Evolutionary conservation across 352 stramenopile genomes (phyloP).

Genomic region (Globisporangium alternatum): DNA sequence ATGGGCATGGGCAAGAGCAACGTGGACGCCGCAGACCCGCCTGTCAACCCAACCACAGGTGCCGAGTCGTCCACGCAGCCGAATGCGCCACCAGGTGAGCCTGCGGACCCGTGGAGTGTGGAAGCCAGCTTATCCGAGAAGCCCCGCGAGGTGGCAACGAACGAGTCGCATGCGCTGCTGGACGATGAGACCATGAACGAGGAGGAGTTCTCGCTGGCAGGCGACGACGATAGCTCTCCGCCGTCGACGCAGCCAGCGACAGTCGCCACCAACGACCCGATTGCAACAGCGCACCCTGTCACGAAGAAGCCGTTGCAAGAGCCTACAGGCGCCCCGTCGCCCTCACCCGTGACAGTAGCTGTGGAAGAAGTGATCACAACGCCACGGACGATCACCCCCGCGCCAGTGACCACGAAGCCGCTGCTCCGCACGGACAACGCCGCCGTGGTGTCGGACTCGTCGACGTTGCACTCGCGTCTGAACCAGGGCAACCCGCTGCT

Average conservation of each 20-base stretch:
- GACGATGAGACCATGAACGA: neutral
- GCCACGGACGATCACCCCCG: neutral
- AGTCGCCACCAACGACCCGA: neutral
- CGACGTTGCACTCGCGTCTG: constrained; percentile 23
- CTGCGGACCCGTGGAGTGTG: neutral
- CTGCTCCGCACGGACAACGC: constrained; percentile 31
- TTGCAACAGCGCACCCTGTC: neutral
- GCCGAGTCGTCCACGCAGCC: neutral
- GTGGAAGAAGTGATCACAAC: neutral
- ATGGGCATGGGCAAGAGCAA: neutral
- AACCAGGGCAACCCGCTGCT: constrained; percentile 47
- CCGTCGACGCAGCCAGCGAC: neutral
- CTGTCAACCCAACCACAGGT: neutral
- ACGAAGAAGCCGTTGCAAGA: neutral
- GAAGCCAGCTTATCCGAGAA: neutral
- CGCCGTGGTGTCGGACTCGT: constrained; percentile 18
- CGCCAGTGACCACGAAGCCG: constrained; percentile 26
- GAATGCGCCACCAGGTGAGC: neutral
- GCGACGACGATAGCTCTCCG: neutral
- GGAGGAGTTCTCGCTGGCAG: constrained; percentile 13
- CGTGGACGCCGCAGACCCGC: neutral
- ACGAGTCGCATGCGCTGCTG: neutral
- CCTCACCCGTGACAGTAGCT: neutral
- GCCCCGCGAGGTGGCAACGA: neutral
- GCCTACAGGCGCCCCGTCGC: neutral